Base-by-base conservation (phyloP, 305 asterid species). In the Fraxinus velutina region DNA sequence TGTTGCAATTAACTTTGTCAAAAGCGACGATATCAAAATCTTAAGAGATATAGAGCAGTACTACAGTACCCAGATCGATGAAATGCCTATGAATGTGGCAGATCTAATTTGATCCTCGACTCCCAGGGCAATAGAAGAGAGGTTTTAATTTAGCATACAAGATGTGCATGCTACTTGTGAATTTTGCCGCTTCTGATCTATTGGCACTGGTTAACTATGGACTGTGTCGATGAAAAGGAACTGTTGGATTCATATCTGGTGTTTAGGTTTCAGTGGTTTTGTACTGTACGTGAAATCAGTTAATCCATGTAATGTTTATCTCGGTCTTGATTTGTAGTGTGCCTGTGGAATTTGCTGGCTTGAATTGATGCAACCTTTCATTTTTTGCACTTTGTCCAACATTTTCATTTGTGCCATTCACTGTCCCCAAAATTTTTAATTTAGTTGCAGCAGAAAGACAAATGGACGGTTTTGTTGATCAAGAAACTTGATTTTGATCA, bases 11-110 rank as follows among this genome's bases (percentile, higher is more conserved):
- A 93, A 95, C 76, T 93, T 95, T 78, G 97, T 95, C 19, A 95
- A 92, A 85, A 93, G 90, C 68, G 98, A 93, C 21, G 98, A 95
- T 86, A 93, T 95, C 89, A 95, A 95, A 81, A 95, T 95, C 86
- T 87, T 93, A 34, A 87, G 98, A 84, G 98, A 93, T 77, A 92
- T 95, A 34, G 98, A 95, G 89, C 98, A 93, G 81, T 92, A 95
- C 82, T 95, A 93, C 86, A 94, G 97, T 82, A 93, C 98, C 13
- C 98, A 95, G 88, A 95, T 95, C 1, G 98, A 95, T 78, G 98
- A 95, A 87, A 95, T 95, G 98, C 98, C 98, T 19, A 95, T 95
- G 98, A 95, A 95, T 33, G 96, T 95, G 39, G 98, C 98, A 17
- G 98, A 95, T 90, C 85, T 95, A 34, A 92, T 95, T 60, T 91